Conservation (phyloP, 1,284 basidiomycete genomes). For the Ceratobasidium sp. region DNA sequence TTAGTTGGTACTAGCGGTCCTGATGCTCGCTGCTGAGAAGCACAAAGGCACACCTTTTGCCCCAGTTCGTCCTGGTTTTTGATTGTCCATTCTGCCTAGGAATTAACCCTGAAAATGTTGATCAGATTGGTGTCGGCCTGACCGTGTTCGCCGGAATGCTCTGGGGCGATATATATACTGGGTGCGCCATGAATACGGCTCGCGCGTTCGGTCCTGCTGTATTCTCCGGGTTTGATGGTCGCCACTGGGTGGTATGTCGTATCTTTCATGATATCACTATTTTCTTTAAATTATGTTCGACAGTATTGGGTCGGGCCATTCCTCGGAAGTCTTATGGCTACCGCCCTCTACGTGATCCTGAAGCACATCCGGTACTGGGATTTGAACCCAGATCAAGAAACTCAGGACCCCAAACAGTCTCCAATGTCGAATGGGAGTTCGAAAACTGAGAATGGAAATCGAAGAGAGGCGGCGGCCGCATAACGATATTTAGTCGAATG, state of each 20-base stretch:
- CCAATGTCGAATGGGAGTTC: neutral
- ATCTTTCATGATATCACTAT: too few species aligned
- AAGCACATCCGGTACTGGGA: conserved; percentile 59
- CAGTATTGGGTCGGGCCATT: conserved; percentile 49
- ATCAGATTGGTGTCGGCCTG: conserved; percentile 71
- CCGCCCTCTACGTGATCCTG: conserved; percentile 48
- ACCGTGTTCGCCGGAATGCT: conserved; percentile 74
- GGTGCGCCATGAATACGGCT: conserved; percentile 72
- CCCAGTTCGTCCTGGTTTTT: neutral
- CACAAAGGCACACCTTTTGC: conserved; percentile 40
- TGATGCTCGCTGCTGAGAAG: conserved; percentile 42
- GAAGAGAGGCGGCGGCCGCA: too few species aligned
- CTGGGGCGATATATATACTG: conserved; percentile 64
- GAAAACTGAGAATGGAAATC: too few species aligned
- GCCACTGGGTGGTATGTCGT: conserved; percentile 55
- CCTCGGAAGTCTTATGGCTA: conserved; percentile 49
- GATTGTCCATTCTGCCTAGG: neutral
- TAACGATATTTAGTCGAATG: too few species aligned
- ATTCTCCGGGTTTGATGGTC: conserved; percentile 62
- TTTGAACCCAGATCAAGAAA: conserved; percentile 63
- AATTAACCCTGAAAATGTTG: too few species aligned
- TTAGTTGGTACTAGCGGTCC: conserved; percentile 2
- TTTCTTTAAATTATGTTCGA: neutral
- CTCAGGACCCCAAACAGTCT: conserved; percentile 48
- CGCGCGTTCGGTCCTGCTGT: conserved; percentile 78